Percentiles rank a stretch among this genome's conserved stretches.
Conservation (phyloP, 345 rosid species). For the Eucalyptus regnans region DNA sequence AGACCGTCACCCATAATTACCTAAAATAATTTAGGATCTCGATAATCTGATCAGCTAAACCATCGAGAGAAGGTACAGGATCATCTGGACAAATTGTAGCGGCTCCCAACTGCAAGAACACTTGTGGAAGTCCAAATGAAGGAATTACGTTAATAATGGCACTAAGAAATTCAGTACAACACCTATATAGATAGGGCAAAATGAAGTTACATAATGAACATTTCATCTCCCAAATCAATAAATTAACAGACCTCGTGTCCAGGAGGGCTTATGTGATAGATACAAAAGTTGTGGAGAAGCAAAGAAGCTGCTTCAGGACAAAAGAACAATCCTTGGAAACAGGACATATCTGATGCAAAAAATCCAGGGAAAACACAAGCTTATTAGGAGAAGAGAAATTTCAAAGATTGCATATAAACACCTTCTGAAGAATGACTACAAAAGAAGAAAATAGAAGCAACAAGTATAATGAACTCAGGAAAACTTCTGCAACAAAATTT, state of each 20-base stretch:
- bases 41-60: slow-evolving; percentile 85
- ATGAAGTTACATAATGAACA: neutral
- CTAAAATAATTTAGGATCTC: slow-evolving; percentile 87
- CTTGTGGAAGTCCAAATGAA: slow-evolving; percentile 42
- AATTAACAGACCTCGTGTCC: slow-evolving; percentile 85
- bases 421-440: neutral
- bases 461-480: neutral
- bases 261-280: slow-evolving; percentile 92
- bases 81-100: slow-evolving; percentile 47
- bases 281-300: slow-evolving; percentile 90
- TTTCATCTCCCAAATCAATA: slow-evolving; percentile 1
- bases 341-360: slow-evolving; percentile 57
- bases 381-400: neutral
- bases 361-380: neutral
- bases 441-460: neutral
- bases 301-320: slow-evolving; percentile 88
- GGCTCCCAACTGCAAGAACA: slow-evolving; percentile 95
- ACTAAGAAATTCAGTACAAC: neutral
- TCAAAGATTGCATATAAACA: neutral
- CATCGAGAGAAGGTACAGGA: slow-evolving; percentile 50
- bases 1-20: slow-evolving; percentile 9
- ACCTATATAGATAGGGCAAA: neutral
- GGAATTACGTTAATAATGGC: slow-evolving; percentile 24
- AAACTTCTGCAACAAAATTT: neutral
- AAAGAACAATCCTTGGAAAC: slow-evolving; percentile 88